Conservation (phyloP, 225 moss, liverwort and hornwort genomes). For the Bryum argenteum region DNA sequence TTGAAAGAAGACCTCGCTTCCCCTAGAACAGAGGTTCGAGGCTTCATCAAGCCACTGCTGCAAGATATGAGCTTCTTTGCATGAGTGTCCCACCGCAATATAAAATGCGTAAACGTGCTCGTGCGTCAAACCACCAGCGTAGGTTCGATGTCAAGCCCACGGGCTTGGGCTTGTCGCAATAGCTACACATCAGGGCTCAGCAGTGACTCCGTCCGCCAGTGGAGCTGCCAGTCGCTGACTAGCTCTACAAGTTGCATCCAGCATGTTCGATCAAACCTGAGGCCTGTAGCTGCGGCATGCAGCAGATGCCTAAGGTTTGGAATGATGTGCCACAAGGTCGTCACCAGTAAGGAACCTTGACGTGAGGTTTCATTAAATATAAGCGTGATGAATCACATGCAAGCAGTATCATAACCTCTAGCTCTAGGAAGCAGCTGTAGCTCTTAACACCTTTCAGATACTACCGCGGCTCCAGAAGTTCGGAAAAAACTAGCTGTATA, state of each 20-base stretch:
- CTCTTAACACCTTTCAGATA: constrained; percentile 1
- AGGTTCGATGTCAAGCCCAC: constrained; percentile 39
- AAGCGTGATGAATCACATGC: background rate
- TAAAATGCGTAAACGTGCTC: constrained; percentile 41
- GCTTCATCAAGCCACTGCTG: constrained; percentile 32
- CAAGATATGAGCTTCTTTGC: constrained; percentile 34
- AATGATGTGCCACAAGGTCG: constrained; percentile 41
- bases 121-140: constrained; percentile 15
- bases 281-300: constrained; percentile 9
- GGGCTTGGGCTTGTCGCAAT: constrained; percentile 44
- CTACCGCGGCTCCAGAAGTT: constrained; percentile 10
- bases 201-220: background rate
- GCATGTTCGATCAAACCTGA: background rate
- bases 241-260: constrained; percentile 37
- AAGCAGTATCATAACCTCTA: background rate
- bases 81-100: constrained; percentile 40
- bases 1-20: background rate
- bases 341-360: constrained; percentile 33
- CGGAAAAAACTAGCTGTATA: constrained; percentile 6
- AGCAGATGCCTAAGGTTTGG: constrained; percentile 48
- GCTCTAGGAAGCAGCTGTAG: constrained; percentile 9
- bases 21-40: constrained; percentile 20
- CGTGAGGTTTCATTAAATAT: background rate
- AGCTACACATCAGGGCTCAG: background rate
- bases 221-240: constrained; percentile 26